A percentile compares a stretch with the other conserved stretches of the same genome.
phyloP scores from a whole-genome alignment of 116 monocot genomes.

The Iris pallida region DNA sequence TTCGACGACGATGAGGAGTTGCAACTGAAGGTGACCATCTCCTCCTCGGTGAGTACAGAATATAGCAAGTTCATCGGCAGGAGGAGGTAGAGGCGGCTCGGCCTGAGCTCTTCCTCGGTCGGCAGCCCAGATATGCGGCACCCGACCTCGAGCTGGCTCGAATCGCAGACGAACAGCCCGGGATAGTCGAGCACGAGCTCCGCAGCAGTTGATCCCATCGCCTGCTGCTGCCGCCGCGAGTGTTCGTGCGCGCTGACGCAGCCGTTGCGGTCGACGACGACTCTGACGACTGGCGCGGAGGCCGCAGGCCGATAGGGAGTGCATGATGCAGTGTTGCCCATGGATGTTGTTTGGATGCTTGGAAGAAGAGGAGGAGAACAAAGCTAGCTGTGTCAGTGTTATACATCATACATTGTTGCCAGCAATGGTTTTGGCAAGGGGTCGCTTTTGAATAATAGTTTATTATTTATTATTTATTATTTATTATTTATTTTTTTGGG shows the following conservation, averaged over 20 bases:
- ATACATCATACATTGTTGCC: not conserved
- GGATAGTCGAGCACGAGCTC: conserved; percentile 47
- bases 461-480: too few relatives aligned
- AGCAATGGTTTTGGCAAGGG: conserved; percentile 1
- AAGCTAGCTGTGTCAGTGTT: not conserved
- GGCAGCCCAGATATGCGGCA: conserved; percentile 42
- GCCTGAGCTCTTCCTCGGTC: conserved; percentile 37
- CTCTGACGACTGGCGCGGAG: conserved; percentile 9
- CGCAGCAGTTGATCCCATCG: conserved; percentile 10
- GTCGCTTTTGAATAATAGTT: conserved; percentile 7
- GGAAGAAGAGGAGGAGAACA: not conserved
- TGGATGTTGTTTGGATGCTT: not conserved
- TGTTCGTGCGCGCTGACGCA: conserved; percentile 14
- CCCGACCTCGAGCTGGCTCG: conserved; percentile 40
- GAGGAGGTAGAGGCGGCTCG: conserved; percentile 49
- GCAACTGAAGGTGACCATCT: conserved; percentile 34
- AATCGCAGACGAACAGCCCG: conserved; percentile 58
- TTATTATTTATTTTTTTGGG: not conserved
- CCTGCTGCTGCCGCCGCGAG: conserved; percentile 8
- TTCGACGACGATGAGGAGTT: not conserved
- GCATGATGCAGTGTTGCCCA: conserved; percentile 6
- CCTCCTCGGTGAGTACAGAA: conserved; percentile 79
- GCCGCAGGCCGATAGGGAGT: not conserved
- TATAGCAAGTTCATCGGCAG: conserved; percentile 72
- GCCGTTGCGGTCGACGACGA: conserved; percentile 36